Evolutionary conservation across 2,329 filamentous ascomycete species (phyloP).

Genomic region (Plenodomus biglobosus): DNA sequence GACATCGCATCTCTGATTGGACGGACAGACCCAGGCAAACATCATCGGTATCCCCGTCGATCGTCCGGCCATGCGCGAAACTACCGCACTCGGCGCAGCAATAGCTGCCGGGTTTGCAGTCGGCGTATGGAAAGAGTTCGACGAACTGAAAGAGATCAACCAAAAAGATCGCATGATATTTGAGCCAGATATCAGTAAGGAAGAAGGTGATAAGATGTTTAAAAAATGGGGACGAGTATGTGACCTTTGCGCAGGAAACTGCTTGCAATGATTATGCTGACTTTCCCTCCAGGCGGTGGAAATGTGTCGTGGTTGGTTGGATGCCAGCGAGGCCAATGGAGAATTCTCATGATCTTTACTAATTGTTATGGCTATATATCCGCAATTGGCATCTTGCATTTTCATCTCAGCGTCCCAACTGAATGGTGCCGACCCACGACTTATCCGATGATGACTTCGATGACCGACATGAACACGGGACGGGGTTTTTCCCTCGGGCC

Average conservation of each 20-base stretch:
- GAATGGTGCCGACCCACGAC: not conserved
- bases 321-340: slow-evolving; percentile 45
- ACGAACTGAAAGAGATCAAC: slow-evolving; percentile 73
- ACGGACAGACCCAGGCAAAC: slow-evolving; percentile 71
- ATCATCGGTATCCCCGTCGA: slow-evolving; percentile 81
- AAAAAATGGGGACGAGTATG: slow-evolving; percentile 65
- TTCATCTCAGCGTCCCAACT: not conserved
- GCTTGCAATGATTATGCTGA: slow-evolving; percentile 9
- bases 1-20: not conserved
- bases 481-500: slow-evolving; percentile 1
- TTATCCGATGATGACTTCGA: not conserved
- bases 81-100: slow-evolving; percentile 82
- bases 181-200: slow-evolving; percentile 62
- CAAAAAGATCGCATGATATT: slow-evolving; percentile 70
- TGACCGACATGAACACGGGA: not conserved
- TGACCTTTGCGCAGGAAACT: not conserved
- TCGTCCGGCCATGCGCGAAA: slow-evolving; percentile 85
- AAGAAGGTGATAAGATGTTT: slow-evolving; percentile 65
- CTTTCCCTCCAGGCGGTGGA: slow-evolving; percentile 59
- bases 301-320: slow-evolving; percentile 75
- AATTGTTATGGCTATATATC: slow-evolving; percentile 18
- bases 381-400: slow-evolving; percentile 21
- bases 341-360: slow-evolving; percentile 25
- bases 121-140: slow-evolving; percentile 73
- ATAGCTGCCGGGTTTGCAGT: slow-evolving; percentile 87